Percentiles rank a stretch among this genome's conserved stretches.
These are phyloP conservation scores for Fusarium sororula DNA, from an alignment of 2,329 filamentous ascomycete species.

Conservation along the genomic window DNA sequence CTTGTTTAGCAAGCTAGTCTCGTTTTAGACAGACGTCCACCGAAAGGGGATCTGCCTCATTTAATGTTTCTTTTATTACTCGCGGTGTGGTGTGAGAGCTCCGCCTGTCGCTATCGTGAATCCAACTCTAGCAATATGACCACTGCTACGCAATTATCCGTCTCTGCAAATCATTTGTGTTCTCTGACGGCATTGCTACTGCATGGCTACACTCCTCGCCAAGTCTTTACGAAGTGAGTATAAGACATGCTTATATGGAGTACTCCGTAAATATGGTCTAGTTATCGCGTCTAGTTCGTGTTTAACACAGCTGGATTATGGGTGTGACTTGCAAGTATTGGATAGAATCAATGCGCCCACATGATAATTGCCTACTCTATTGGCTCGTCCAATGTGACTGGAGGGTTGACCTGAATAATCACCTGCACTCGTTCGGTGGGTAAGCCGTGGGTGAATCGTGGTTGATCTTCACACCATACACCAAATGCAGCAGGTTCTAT, in stretches of 20 bases:
- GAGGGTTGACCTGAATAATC: slow-evolving; percentile 1
- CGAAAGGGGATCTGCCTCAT: slow-evolving; percentile 41
- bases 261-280: slow-evolving; percentile 1
- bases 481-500: slow-evolving; percentile 33
- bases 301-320: slow-evolving; percentile 22
- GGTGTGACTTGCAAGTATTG: slow-evolving; percentile 7
- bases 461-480: slow-evolving; percentile 38
- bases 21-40: slow-evolving; percentile 14
- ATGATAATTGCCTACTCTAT: slow-evolving; percentile 10
- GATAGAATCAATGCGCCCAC: slow-evolving; percentile 2
- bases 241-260: neutral
- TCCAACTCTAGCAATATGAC: neutral
- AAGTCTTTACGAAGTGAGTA: neutral
- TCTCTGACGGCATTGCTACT: neutral
- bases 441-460: slow-evolving; percentile 16
- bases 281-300: neutral
- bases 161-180: slow-evolving; percentile 22
- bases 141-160: slow-evolving; percentile 19
- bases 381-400: slow-evolving; percentile 6
- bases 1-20: slow-evolving; percentile 23
- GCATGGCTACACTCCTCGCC: neutral
- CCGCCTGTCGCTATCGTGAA: slow-evolving; percentile 33
- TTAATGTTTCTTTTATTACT: slow-evolving; percentile 36
- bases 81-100: slow-evolving; percentile 19
- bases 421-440: slow-evolving; percentile 27